These are phyloP conservation scores for Rhodocollybia butyracea DNA, from an alignment of 768 basidiomycete genomes.

Conservation along the genomic window DNA sequence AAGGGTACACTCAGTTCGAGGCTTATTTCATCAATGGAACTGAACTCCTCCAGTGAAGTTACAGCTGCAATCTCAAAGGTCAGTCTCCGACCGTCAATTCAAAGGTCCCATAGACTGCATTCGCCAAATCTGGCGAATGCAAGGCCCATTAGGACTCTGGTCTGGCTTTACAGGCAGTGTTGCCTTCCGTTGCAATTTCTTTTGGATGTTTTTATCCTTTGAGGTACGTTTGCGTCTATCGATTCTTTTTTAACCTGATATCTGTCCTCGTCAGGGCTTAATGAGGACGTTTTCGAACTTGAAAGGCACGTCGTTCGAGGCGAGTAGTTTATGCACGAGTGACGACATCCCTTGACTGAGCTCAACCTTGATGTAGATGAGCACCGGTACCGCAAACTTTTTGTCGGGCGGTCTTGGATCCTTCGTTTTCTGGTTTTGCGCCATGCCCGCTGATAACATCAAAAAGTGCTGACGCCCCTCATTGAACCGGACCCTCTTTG, in stretches of 20 bases:
- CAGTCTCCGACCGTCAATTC: conserved; percentile 50
- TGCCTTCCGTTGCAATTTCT: conserved; percentile 70
- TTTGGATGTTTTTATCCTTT: conserved; percentile 75
- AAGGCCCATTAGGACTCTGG: conserved; percentile 70
- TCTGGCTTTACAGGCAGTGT: conserved; percentile 73
- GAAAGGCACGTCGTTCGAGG: neutral
- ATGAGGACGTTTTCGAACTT: conserved; percentile 52
- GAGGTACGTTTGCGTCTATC: conserved; percentile 38
- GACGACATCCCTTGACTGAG: neutral
- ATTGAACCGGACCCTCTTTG: neutral
- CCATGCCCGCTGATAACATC: conserved; percentile 75
- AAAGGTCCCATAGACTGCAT: conserved; percentile 66
- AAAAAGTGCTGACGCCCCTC: conserved; percentile 56
- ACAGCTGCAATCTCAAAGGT: conserved; percentile 60
- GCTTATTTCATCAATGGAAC: conserved; percentile 5
- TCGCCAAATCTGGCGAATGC: conserved; percentile 55
- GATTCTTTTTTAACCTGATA: conserved; percentile 6
- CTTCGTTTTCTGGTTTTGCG: conserved; percentile 65
- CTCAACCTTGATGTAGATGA: conserved; percentile 57
- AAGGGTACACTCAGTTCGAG: conserved; percentile 49
- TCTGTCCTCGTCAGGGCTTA: conserved; percentile 36
- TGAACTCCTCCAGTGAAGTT: conserved; percentile 48
- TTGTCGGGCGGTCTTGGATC: conserved; percentile 61
- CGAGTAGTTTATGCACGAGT: neutral
- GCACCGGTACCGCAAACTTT: conserved; percentile 59